Percentiles rank a stretch among this genome's conserved stretches.
Conservation (phyloP, 495 filamentous ascomycete species). For the Xylaria cubensis region DNA sequence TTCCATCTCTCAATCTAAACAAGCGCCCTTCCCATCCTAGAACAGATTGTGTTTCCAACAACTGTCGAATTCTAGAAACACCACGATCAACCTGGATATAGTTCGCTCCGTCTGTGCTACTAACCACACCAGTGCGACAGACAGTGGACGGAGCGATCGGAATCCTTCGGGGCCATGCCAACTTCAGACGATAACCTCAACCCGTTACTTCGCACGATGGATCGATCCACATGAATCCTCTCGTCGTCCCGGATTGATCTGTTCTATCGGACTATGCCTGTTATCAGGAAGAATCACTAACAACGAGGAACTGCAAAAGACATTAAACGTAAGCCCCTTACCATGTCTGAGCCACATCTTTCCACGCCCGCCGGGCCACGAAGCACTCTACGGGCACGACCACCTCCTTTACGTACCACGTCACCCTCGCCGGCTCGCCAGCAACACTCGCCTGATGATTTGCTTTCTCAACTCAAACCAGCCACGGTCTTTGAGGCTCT, state of each 20-base stretch:
- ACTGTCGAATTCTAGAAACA: conserved; percentile 19
- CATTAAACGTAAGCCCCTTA: not conserved
- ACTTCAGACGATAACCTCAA: conserved; percentile 14
- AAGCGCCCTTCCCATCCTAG: not conserved
- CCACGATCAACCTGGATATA: not conserved
- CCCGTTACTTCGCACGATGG: conserved; percentile 15
- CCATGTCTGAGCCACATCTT: conserved; percentile 39
- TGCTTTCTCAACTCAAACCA: conserved; percentile 52
- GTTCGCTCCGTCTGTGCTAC: not conserved
- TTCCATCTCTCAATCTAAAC: not conserved
- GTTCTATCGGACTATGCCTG: conserved; percentile 15
- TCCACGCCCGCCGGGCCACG: conserved; percentile 36
- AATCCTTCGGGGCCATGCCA: conserved; percentile 24
- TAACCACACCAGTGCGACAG: not conserved
- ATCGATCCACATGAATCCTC: conserved; percentile 17
- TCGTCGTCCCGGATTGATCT: conserved; percentile 15
- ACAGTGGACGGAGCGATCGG: not conserved
- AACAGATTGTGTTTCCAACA: not conserved
- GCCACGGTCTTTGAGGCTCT: conserved; percentile 51
- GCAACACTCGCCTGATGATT: conserved; percentile 48
- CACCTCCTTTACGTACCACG: conserved; percentile 34
- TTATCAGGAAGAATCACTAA: not conserved
- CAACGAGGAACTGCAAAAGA: conserved; percentile 4
- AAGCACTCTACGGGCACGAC: conserved; percentile 34
- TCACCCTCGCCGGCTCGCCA: conserved; percentile 45